These are phyloP conservation scores for Mucor mucedo DNA, from an alignment of 371 early-diverging fungal species.

Conservation along the genomic window DNA sequence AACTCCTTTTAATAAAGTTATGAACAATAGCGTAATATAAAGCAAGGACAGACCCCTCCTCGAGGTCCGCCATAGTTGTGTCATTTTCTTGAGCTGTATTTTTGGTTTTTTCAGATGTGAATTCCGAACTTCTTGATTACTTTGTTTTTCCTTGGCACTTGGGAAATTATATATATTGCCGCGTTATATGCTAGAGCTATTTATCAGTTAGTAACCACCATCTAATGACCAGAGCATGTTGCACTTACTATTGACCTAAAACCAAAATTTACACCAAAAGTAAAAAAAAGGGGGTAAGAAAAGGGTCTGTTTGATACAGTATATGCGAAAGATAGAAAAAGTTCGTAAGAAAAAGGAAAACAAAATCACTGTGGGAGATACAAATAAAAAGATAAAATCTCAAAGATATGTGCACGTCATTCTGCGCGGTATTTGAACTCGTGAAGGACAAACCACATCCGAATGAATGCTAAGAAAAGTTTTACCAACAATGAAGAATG, in stretches of 20 bases:
- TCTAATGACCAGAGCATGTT: background rate
- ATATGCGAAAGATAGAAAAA: background rate
- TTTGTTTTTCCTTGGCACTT: background rate
- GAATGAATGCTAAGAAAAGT: too few relatives aligned
- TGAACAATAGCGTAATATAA: conserved; percentile 8
- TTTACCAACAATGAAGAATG: too few relatives aligned
- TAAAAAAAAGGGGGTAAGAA: background rate
- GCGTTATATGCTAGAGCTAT: background rate
- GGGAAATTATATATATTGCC: background rate
- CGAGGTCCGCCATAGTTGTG: conserved; percentile 27
- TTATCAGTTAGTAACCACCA: background rate
- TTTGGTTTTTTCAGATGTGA: background rate
- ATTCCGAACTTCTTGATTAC: background rate
- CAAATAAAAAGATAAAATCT: too few relatives aligned
- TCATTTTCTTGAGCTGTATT: conserved; percentile 12
- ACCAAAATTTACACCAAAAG: background rate
- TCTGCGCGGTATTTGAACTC: too few relatives aligned
- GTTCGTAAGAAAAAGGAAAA: background rate
- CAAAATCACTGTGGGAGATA: too few relatives aligned
- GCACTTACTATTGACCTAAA: background rate
- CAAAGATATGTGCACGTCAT: too few relatives aligned
- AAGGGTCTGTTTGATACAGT: background rate
- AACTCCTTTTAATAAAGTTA: conserved; percentile 6
- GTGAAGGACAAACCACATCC: too few relatives aligned
- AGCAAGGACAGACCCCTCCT: conserved; percentile 33